These are phyloP conservation scores for Auriscalpium microsporum DNA, from an alignment of 768 basidiomycete species.

Conservation along the genomic window DNA sequence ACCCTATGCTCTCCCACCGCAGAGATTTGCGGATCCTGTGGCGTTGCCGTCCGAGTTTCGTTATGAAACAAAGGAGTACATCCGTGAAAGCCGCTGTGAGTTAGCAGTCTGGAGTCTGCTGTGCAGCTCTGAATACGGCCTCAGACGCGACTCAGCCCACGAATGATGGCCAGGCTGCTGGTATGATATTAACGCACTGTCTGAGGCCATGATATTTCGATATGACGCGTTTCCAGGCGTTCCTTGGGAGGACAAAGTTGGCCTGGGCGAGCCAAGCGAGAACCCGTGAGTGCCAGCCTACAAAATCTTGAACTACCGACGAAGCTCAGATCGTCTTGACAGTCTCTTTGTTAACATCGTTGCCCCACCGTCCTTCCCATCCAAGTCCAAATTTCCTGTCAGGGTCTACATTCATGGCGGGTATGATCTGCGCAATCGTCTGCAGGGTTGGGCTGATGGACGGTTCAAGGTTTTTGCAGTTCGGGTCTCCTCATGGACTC, in stretches of 20 bases:
- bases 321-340: neutral
- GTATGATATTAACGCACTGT: slow-evolving; percentile 21
- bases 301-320: neutral
- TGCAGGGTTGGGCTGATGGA: neutral
- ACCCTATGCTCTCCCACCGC: slow-evolving; percentile 61
- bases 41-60: slow-evolving; percentile 43
- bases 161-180: slow-evolving; percentile 56
- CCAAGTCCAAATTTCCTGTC: slow-evolving; percentile 45
- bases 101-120: neutral
- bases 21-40: slow-evolving; percentile 54
- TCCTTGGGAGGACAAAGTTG: slow-evolving; percentile 51
- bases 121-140: neutral
- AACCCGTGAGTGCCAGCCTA: slow-evolving; percentile 41
- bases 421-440: slow-evolving; percentile 26
- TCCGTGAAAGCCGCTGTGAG: slow-evolving; percentile 46
- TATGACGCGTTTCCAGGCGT: slow-evolving; percentile 26
- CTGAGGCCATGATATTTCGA: neutral
- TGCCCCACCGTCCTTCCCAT: slow-evolving; percentile 43
- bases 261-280: slow-evolving; percentile 59
- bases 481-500: slow-evolving; percentile 63
- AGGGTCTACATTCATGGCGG: slow-evolving; percentile 75
- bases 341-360: slow-evolving; percentile 64
- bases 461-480: slow-evolving; percentile 59
- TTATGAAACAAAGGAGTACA: slow-evolving; percentile 55
- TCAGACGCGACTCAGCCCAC: slow-evolving; percentile 53